Conservation (phyloP, 257 asterid species). For the Jasminum sambac region DNA sequence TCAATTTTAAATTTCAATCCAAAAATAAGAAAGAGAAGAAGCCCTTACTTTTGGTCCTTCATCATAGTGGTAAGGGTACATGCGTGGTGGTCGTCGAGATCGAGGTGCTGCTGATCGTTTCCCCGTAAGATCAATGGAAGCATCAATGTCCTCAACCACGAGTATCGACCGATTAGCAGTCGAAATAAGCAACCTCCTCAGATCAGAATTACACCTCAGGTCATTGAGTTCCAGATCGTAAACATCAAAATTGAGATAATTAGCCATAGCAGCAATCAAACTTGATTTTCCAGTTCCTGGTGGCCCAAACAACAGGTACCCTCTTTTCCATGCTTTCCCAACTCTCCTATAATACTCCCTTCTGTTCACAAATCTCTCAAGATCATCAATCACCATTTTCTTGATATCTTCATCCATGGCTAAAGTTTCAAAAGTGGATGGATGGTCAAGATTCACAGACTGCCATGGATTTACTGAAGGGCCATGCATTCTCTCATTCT, state of each 20-base stretch:
- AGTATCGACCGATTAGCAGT: slow-evolving; percentile 63
- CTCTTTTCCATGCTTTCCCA: slow-evolving; percentile 82
- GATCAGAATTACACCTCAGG: slow-evolving; percentile 40
- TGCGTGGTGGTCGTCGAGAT: neutral
- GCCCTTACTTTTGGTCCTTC: slow-evolving; percentile 27
- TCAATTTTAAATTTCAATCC: too few relatives aligned
- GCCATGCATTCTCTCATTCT: slow-evolving; percentile 28
- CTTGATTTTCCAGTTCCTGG: slow-evolving; percentile 89
- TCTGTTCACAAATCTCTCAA: slow-evolving; percentile 48
- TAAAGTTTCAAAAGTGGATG: slow-evolving; percentile 52
- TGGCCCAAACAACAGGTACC: slow-evolving; percentile 74
- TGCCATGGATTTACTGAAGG: slow-evolving; percentile 37
- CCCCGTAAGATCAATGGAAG: slow-evolving; percentile 41
- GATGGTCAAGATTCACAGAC: slow-evolving; percentile 61
- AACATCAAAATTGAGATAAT: slow-evolving; percentile 57
- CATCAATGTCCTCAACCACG: slow-evolving; percentile 77
- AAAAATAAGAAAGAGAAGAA: too few relatives aligned
- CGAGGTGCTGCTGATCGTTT: slow-evolving; percentile 24
- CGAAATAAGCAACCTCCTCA: slow-evolving; percentile 42
- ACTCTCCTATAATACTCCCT: slow-evolving; percentile 51
- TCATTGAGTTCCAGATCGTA: slow-evolving; percentile 68
- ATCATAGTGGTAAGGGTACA: neutral
- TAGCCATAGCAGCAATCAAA: slow-evolving; percentile 80
- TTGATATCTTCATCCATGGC: slow-evolving; percentile 54
- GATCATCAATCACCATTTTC: slow-evolving; percentile 40